Base-by-base conservation (phyloP, 306 rosid species). In the Mimosa bimucronata region DNA sequence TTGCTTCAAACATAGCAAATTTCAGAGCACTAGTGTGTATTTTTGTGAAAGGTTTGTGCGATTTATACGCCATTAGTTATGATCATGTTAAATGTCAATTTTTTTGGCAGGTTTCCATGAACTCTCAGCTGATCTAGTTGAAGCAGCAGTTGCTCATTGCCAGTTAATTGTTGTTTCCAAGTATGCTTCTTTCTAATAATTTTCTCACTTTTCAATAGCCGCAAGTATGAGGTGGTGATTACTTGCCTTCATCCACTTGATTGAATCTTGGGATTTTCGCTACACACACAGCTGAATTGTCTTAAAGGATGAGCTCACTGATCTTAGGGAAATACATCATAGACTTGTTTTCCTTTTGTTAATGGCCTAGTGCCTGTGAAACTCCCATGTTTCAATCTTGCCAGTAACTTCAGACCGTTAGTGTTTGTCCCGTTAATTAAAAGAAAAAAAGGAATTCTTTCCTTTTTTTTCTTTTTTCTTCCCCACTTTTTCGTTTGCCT, bases 91-190 rank as follows among this genome's bases (percentile, higher is more conserved):
- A 76, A 66, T 73, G 76, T 65, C 71, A 28, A 80, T 5, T 41
- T 64, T 74, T 80, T 6, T 14, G 18, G 21, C 88, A 95, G 99
- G 99, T 74, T 93, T 95, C 79, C 88, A 84, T 18, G 97, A 91
- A 85, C 97, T 95, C 67, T 78, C 94, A 0, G 88, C 97, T 77
- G 89, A 87, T 88, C 83, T 95, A 57, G 90, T 74, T 60, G 97
- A 93, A 81, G 97, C 94, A 53, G 97, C 98, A 52, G 78, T 78
- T 83, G 98, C 98, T 78, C 98, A 95, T 85, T 90, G 96, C 85
- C 97, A 95, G 66, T 80, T 95, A 64, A 95, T 95, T 69, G 90
- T 95, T 71, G 97, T 95, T 83, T 86, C 98, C 87, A 96, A 93
- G 98, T 93, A 83, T 89, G 92, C 55, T 77, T 88, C 84, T 78